Conservation (phyloP, 2,329 filamentous ascomycete genomes). For the Raffaelea albimanens region DNA sequence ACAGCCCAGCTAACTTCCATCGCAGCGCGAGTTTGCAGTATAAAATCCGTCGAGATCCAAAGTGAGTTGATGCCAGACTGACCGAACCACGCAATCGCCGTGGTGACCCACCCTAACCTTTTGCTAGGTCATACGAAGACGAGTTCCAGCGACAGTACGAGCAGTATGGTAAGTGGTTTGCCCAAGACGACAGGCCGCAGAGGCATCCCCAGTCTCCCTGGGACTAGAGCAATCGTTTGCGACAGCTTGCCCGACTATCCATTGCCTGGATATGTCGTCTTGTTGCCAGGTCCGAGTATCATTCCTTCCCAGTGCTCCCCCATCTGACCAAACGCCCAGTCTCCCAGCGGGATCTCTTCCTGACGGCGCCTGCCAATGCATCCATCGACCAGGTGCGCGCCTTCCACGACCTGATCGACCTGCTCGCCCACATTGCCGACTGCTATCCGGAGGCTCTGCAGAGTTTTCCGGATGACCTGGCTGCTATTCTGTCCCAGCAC, state of each 20-base stretch:
- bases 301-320: too few species aligned
- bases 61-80: constrained; percentile 34
- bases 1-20: constrained; percentile 17
- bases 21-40: constrained; percentile 74
- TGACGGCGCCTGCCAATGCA: constrained; percentile 69
- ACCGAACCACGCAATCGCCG: background rate
- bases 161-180: constrained; percentile 57
- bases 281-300: too few species aligned
- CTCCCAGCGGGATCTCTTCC: constrained; percentile 82
- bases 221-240: too few species aligned
- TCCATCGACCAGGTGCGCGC: constrained; percentile 72
- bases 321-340: constrained; percentile 3
- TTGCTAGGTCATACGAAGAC: constrained; percentile 72
- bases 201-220: too few species aligned
- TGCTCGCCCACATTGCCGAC: constrained; percentile 87
- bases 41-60: constrained; percentile 67
- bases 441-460: constrained; percentile 78
- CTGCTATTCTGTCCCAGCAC: constrained; percentile 69
- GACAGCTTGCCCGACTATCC: too few species aligned
- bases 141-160: constrained; percentile 63
- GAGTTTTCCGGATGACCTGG: constrained; percentile 71
- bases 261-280: too few species aligned
- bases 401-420: constrained; percentile 84
- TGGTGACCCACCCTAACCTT: constrained; percentile 3
- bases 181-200: too few species aligned